Evolutionary conservation across 2,329 filamentous ascomycete genomes (phyloP), one percentile per base, ranked within the genome.

Genomic region (Chaetothyriales sp.): DNA sequence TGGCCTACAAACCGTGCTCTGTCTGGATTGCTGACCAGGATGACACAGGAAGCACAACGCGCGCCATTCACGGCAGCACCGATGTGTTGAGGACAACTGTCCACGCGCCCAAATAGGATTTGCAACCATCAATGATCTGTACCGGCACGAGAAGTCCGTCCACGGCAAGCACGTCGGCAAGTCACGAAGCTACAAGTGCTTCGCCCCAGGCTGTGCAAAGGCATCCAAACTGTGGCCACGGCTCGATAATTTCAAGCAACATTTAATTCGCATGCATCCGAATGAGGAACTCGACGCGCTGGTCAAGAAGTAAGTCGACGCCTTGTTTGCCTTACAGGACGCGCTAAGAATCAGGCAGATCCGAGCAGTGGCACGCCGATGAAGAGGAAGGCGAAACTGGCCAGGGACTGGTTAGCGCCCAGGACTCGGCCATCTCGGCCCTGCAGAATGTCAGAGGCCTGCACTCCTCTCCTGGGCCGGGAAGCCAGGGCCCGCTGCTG

Each of bases 231-330:
- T 74, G 36, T 94, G 86, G 85, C 82, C 83, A 0, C 77, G 88
- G 20, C 72, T 81, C 46, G 88, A 95, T 65, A 95, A 95, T 61
- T 94, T 94, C 64, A 81, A 81, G 54, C 79, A 82, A 28, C 88
- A 95, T 62, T 72, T 93, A 44, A 72, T 69, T 47, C 76, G 82
- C 7, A 78, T 86, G 58, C 88, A 95, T 63, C 28, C 28, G 26
- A 43, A 49, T 28, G 47, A 49, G 28, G 45, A 47, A 22, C 22
- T 47, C 3, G 45, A 47, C 45, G 45, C 45, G 15, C 18, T 47
- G 26, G 45, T 47, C 19, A 47, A 47, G 18, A 22, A 28, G 43
- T 45, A 45, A 45, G 43, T 20, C 18, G 18, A 20, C 43, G 22
- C 43, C 22, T 45, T 26, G 18, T 45, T 45, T 45, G 43, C 43